Evolutionary conservation across 2,329 filamentous ascomycete species (phyloP).

Genomic region (Mycogone perniciosa): DNA sequence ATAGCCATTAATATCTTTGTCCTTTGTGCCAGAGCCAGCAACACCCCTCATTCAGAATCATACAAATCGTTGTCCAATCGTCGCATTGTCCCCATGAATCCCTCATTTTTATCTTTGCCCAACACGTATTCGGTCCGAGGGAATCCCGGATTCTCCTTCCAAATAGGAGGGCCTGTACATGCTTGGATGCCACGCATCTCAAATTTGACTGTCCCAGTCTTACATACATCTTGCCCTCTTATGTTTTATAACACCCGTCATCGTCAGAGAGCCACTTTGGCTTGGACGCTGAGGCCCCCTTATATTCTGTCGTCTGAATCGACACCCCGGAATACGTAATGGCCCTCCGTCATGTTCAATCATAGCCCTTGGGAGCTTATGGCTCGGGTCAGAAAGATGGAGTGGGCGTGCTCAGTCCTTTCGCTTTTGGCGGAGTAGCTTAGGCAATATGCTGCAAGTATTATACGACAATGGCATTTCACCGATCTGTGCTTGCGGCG

Average conservation of each 20-base stretch:
- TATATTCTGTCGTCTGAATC: no score
- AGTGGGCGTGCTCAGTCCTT: neutral
- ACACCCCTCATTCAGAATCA: conserved; percentile 1
- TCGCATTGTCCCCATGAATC: conserved; percentile 2
- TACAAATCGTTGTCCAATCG: conserved; percentile 11
- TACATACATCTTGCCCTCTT: neutral
- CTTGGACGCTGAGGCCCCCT: no score
- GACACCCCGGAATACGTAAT: no score
- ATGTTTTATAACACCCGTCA: neutral
- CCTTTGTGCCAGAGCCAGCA: neutral
- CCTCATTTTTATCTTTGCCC: neutral
- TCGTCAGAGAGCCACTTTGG: no score
- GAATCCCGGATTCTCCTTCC: neutral
- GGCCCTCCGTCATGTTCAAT: no score
- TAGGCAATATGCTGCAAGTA: conserved; percentile 14
- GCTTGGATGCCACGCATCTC: no score
- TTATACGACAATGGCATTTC: conserved; percentile 14
- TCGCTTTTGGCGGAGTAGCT: conserved; percentile 4
- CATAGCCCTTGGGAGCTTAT: no score
- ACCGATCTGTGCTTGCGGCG: conserved; percentile 21
- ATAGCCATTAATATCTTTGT: neutral
- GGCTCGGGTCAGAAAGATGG: neutral
- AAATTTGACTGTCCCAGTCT: neutral
- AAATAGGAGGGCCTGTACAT: neutral
- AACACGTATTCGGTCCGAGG: neutral